These are phyloP conservation scores for Massarina eburnea DNA, from an alignment of 2,329 filamentous ascomycete species.

Conservation along the genomic window DNA sequence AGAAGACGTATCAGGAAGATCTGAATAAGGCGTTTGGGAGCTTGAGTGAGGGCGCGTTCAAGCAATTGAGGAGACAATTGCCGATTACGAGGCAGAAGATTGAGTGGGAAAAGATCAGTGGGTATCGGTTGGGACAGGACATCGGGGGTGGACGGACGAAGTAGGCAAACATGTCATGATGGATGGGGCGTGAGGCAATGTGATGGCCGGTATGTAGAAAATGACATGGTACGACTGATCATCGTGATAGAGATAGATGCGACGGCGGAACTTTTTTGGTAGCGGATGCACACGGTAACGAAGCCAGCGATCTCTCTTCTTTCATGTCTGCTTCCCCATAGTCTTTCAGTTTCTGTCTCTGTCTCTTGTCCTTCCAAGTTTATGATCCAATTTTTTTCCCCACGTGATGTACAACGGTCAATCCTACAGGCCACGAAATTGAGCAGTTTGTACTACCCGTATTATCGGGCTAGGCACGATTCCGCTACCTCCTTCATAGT, in stretches of 20 bases:
- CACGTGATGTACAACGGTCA: too few relatives aligned
- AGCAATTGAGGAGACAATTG: conserved; percentile 85
- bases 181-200: background rate
- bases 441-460: too few relatives aligned
- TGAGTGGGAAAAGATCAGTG: conserved; percentile 97
- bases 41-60: conserved; percentile 93
- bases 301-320: background rate
- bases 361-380: too few relatives aligned
- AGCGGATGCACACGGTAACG: background rate
- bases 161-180: conserved; percentile 12
- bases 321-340: background rate
- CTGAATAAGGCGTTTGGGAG: conserved; percentile 86
- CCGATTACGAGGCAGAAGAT: conserved; percentile 98
- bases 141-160: conserved; percentile 52
- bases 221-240: background rate
- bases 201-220: background rate
- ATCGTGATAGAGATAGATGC: background rate
- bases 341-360: background rate
- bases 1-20: conserved; percentile 96
- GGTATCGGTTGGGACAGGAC: conserved; percentile 68
- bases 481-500: too few relatives aligned
- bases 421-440: too few relatives aligned
- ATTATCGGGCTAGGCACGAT: too few relatives aligned
- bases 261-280: background rate
- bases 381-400: too few relatives aligned